Base-by-base conservation (phyloP, 2,329 filamentous ascomycete genomes). In the Scytalidium sp. region DNA sequence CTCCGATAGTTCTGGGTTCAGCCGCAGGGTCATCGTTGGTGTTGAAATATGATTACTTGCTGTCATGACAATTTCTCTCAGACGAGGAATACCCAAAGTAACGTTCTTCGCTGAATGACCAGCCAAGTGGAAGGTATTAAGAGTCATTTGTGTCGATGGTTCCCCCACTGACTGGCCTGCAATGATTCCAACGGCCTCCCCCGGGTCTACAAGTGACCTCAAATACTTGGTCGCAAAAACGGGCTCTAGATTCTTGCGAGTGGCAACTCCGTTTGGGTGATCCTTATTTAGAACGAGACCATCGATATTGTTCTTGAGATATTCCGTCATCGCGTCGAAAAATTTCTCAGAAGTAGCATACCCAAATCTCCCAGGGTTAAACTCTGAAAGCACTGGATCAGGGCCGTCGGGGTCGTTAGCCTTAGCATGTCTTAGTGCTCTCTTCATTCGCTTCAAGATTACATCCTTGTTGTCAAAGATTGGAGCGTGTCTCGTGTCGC, bases 121-220 rank as follows among this genome's bases (percentile, higher is more conserved):
- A 69, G 94, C 94, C 81, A 99, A 89, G 80, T 99, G 94, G 82
- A 99, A 99, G 22, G 95, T 99, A 73, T 99, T 99, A 49, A 99
- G 75, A 7, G 95, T 99, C 95, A 99, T 99, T 69, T 99, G 94
- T 10, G 94, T 99, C 2, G 92, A 97, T 8, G 95, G 94, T 66
- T 99, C 95, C 65, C 94, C 94, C 40, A 99, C 85, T 25, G 93
- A 97, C 70, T 99, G 94, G 9, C 92, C 92, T 45, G 95, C 95
- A 51, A 99, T 90, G 55, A 99, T 95, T 58, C 94, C 94, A 21
- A 99, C 92, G 21, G 94, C 93, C 73, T 99, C 95, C 42, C 94
- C 94, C 22, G 94, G 90, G 61, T 99, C 93, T 20, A 97, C 88
- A 8, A 97, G 79, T 2, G 92, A 96, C 59, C 87, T 87, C 58